phyloP scores from a whole-genome alignment of 768 basidiomycete genomes.

The Daedaleopsis sinensis region DNA sequence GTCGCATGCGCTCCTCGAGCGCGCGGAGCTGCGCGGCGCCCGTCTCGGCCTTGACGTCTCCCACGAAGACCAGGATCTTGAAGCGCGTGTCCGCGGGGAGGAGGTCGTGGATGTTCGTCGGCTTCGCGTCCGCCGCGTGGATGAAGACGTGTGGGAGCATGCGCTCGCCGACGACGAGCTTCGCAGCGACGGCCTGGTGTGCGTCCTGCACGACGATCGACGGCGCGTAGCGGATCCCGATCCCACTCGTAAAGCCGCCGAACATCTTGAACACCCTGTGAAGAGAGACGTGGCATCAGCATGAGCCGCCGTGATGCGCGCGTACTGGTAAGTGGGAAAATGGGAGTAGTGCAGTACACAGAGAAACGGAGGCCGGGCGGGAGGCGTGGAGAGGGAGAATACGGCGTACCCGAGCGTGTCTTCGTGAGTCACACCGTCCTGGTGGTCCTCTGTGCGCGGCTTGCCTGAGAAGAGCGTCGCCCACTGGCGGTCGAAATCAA shows the following conservation, averaged over 20 bases:
- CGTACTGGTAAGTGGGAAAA: neutral
- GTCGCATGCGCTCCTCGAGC: conserved; percentile 16
- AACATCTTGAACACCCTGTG: conserved; percentile 46
- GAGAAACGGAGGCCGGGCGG: neutral
- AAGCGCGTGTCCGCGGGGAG: conserved; percentile 50
- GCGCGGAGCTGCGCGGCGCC: neutral
- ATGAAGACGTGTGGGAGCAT: conserved; percentile 50
- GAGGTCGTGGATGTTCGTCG: conserved; percentile 53
- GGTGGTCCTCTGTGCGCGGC: neutral
- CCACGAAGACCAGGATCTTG: conserved; percentile 51
- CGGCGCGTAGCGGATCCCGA: conserved; percentile 49
- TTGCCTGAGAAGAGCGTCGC: conserved; percentile 4
- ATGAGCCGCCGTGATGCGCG: neutral
- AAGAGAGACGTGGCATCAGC: neutral
- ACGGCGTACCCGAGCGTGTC: neutral
- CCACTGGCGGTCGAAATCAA: conserved; percentile 59
- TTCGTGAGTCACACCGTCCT: neutral
- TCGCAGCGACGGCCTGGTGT: conserved; percentile 40
- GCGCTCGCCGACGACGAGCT: conserved; percentile 50
- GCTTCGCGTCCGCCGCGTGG: conserved; percentile 47
- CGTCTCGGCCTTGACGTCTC: conserved; percentile 33
- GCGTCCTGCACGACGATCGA: conserved; percentile 40
- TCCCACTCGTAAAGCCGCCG: conserved; percentile 48
- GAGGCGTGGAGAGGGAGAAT: neutral
- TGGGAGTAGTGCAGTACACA: neutral